These are phyloP conservation scores for Middelhovenomyces tepae DNA, from an alignment of 805 yeast species.

Conservation along the genomic window DNA sequence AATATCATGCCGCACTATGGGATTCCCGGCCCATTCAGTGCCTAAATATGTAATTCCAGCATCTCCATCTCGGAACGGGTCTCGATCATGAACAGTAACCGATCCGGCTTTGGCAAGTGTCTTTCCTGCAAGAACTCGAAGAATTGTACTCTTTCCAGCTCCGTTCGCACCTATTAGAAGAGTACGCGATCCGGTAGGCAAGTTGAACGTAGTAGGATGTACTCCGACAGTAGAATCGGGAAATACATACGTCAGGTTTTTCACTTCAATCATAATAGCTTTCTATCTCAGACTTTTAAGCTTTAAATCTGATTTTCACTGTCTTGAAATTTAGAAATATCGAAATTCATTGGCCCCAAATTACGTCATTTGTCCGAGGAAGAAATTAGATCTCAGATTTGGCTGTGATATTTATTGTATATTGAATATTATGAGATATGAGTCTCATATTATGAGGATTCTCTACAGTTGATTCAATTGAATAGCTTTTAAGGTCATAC, in stretches of 20 bases:
- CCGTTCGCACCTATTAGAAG: conserved; percentile 90
- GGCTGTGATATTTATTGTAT: no score
- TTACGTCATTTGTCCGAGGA: no score
- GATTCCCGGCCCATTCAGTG: conserved; percentile 95
- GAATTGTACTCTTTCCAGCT: conserved; percentile 89
- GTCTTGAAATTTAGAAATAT: no score
- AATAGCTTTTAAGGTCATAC: not conserved
- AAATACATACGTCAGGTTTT: conserved; percentile 60
- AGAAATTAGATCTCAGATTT: no score
- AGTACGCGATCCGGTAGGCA: conserved; percentile 68
- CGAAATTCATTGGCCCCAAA: no score
- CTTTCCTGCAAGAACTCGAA: conserved; percentile 83
- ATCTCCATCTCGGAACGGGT: conserved; percentile 68
- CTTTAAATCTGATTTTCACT: no score
- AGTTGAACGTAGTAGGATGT: conserved; percentile 47
- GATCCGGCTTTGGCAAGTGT: conserved; percentile 69
- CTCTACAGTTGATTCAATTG: conserved; percentile 1
- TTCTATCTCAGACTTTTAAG: no score
- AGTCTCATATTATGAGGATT: no score
- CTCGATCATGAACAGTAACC: conserved; percentile 67
- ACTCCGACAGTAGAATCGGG: conserved; percentile 58
- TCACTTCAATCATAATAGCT: conserved; percentile 41
- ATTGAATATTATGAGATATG: no score
- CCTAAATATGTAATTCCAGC: conserved; percentile 66
- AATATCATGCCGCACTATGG: conserved; percentile 82